Conservation (phyloP, 2,329 filamentous ascomycete genomes). For the Trichoderma semiorbis region DNA sequence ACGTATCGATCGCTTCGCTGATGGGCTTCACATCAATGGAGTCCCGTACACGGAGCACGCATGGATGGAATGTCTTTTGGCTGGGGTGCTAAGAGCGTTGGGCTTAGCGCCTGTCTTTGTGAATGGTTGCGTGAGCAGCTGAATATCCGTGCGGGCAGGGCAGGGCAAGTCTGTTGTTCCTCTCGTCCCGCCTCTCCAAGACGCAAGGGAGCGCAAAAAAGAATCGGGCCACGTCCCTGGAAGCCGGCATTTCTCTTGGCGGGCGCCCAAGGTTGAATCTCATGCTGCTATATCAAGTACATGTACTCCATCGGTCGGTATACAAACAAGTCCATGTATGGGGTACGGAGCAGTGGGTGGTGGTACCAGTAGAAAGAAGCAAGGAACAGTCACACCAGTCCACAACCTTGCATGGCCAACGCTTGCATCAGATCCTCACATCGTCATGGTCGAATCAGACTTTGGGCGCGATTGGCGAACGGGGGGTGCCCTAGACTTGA, state of each 20-base stretch:
- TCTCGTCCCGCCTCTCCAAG: neutral
- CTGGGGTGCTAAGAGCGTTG: neutral
- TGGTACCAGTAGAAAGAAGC: neutral
- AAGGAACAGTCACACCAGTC: neutral
- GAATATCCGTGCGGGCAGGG: neutral
- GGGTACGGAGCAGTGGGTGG: neutral
- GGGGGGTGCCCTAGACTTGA: neutral
- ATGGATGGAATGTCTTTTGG: neutral
- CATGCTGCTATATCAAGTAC: neutral
- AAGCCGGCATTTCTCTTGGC: neutral
- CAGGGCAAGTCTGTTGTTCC: neutral
- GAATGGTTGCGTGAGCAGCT: constrained; percentile 4
- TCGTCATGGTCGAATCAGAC: neutral
- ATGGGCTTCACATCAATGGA: neutral
- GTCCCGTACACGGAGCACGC: neutral
- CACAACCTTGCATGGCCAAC: neutral
- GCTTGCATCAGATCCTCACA: neutral
- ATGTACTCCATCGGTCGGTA: neutral
- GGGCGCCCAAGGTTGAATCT: neutral
- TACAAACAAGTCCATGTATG: neutral
- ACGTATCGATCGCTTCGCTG: neutral
- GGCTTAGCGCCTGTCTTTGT: neutral
- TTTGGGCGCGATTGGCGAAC: neutral
- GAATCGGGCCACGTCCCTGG: neutral
- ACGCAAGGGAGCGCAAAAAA: neutral